Evolutionary conservation across 1,139 yeast genomes (phyloP).

Genomic region (Blastobotrys ciferrii): DNA sequence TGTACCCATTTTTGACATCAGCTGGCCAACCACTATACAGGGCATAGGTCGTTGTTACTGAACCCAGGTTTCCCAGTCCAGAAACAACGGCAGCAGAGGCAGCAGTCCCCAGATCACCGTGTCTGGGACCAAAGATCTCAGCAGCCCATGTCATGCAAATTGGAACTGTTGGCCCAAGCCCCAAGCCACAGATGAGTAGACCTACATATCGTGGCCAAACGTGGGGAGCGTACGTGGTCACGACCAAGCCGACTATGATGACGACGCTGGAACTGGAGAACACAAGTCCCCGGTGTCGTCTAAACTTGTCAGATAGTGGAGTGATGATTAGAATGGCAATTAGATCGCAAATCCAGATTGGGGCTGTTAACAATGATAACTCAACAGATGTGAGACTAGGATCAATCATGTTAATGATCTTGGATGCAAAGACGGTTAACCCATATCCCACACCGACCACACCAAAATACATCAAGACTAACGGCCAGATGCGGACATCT

Average conservation of each 20-base stretch:
- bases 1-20: conserved; percentile 58
- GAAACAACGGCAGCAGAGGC: conserved; percentile 79
- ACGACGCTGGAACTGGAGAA: conserved; percentile 62
- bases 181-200: conserved; percentile 75
- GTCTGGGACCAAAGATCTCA: conserved; percentile 65
- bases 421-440: conserved; percentile 79
- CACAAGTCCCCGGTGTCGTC: conserved; percentile 55
- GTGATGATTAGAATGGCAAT: conserved; percentile 75
- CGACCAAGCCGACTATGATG: conserved; percentile 71
- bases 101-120: conserved; percentile 85
- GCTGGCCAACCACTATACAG: conserved; percentile 85
- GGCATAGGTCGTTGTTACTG: conserved; percentile 83
- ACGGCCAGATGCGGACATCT: conserved; percentile 75
- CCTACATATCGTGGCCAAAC: conserved; percentile 81
- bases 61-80: conserved; percentile 83
- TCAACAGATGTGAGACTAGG: conserved; percentile 64
- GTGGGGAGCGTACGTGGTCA: conserved; percentile 71
- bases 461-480: conserved; percentile 85
- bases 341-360: conserved; percentile 84
- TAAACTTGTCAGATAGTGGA: conserved; percentile 73
- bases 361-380: conserved; percentile 76
- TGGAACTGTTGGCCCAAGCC: conserved; percentile 89
- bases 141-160: conserved; percentile 85
- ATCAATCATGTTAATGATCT: conserved; percentile 67
- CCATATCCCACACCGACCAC: conserved; percentile 90